Conservation (phyloP, 805 yeast genomes). For the Myxozyma vanderwaltii region DNA sequence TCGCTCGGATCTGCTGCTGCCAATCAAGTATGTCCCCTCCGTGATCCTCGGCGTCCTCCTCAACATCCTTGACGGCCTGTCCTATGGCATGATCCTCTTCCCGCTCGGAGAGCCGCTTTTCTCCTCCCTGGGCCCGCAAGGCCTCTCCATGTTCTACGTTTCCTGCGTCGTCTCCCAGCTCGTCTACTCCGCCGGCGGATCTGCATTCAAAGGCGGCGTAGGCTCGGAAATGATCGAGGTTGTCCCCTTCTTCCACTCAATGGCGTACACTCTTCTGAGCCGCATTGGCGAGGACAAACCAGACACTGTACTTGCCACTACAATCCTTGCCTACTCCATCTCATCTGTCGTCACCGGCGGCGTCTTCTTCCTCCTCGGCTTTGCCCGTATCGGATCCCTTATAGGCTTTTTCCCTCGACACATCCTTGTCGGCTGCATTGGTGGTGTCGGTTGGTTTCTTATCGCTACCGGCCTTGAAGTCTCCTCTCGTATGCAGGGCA, state of each 20-base stretch:
- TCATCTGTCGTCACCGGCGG: slow-evolving; percentile 85
- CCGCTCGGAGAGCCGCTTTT: slow-evolving; percentile 84
- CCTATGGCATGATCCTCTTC: slow-evolving; percentile 97
- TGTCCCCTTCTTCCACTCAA: slow-evolving; percentile 96
- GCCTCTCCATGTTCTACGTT: slow-evolving; percentile 90
- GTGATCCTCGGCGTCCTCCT: slow-evolving; percentile 81
- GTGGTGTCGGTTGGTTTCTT: slow-evolving; percentile 95
- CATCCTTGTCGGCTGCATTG: slow-evolving; percentile 94
- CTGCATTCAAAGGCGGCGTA: slow-evolving; percentile 84
- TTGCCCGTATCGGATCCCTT: slow-evolving; percentile 74
- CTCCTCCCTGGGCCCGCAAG: slow-evolving; percentile 78
- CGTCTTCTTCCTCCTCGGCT: slow-evolving; percentile 76
- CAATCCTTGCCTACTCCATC: slow-evolving; percentile 79
- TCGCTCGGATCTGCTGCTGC: neutral
- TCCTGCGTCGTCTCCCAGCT: slow-evolving; percentile 89
- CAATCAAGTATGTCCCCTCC: slow-evolving; percentile 58
- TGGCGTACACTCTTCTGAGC: slow-evolving; percentile 74
- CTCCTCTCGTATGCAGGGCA: slow-evolving; percentile 76
- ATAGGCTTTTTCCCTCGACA: slow-evolving; percentile 97
- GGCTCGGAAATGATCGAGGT: slow-evolving; percentile 99
- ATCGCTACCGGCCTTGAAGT: slow-evolving; percentile 91
- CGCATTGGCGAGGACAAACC: slow-evolving; percentile 54
- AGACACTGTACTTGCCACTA: slow-evolving; percentile 70
- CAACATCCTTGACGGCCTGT: slow-evolving; percentile 87
- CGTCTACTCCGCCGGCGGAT: slow-evolving; percentile 86